Percentiles rank a stretch among this genome's conserved stretches.
Evolutionary conservation across 148 eudicot species (phyloP).

Genomic region (Rhododendron henanense): DNA sequence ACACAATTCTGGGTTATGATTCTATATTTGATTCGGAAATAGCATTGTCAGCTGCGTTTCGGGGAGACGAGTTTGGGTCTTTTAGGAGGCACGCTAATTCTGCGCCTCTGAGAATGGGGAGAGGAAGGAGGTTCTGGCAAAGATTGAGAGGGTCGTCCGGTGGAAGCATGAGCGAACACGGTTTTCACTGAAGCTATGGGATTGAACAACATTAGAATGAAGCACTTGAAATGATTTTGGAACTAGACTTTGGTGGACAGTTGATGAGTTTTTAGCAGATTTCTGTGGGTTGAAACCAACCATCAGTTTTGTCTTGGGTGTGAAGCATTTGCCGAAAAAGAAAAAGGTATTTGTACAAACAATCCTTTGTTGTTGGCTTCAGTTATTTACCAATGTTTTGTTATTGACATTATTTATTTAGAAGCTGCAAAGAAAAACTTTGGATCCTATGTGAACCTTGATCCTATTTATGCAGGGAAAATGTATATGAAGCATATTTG

Average conservation of each 20-base stretch:
- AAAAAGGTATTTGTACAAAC: background rate
- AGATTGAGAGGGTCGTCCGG: slow-evolving; percentile 43
- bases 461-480: background rate
- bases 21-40: slow-evolving; percentile 45
- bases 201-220: slow-evolving; percentile 16
- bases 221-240: background rate
- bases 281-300: background rate
- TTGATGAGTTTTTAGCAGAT: background rate
- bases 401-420: background rate
- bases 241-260: background rate
- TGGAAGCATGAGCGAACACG: slow-evolving; percentile 68
- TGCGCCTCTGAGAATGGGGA: slow-evolving; percentile 53
- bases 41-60: slow-evolving; percentile 36
- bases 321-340: background rate
- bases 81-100: slow-evolving; percentile 65
- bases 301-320: background rate
- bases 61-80: slow-evolving; percentile 36
- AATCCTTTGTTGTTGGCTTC: background rate
- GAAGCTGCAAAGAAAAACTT: background rate
- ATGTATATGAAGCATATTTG: background rate
- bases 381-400: background rate
- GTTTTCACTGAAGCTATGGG: slow-evolving; percentile 47
- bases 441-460: background rate
- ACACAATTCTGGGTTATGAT: slow-evolving; percentile 32
- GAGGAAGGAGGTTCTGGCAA: slow-evolving; percentile 49